phyloP scores from a whole-genome alignment of 2,329 filamentous ascomycete species.

The Penicillium sp. region DNA sequence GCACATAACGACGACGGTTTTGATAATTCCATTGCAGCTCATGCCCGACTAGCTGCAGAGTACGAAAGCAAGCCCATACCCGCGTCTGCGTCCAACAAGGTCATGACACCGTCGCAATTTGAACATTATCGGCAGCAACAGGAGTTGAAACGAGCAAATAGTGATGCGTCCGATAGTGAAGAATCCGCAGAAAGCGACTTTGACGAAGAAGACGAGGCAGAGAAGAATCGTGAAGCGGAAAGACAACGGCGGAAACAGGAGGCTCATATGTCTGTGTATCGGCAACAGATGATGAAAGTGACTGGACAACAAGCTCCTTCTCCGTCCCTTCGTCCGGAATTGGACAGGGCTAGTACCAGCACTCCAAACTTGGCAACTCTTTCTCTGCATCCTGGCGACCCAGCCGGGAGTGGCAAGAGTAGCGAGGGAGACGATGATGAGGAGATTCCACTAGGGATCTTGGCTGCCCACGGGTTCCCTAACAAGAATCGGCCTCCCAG shows the following conservation, averaged over 20 bases:
- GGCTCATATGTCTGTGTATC: slow-evolving; percentile 85
- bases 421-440: slow-evolving; percentile 76
- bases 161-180: slow-evolving; percentile 53
- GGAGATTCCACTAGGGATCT: slow-evolving; percentile 82
- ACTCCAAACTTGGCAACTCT: slow-evolving; percentile 62
- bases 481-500: slow-evolving; percentile 76
- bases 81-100: slow-evolving; percentile 64
- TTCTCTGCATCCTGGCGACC: slow-evolving; percentile 42
- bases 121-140: slow-evolving; percentile 73
- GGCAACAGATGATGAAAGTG: slow-evolving; percentile 96
- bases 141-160: slow-evolving; percentile 70
- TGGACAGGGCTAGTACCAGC: slow-evolving; percentile 63
- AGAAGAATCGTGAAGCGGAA: slow-evolving; percentile 73
- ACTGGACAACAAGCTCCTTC: slow-evolving; percentile 71
- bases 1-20: slow-evolving; percentile 19
- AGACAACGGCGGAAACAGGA: slow-evolving; percentile 86
- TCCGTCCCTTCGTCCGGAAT: slow-evolving; percentile 57
- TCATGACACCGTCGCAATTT: slow-evolving; percentile 90
- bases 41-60: slow-evolving; percentile 52
- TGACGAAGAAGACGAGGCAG: slow-evolving; percentile 78
- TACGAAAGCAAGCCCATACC: slow-evolving; percentile 48
- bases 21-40: slow-evolving; percentile 45
- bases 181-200: slow-evolving; percentile 67
- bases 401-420: slow-evolving; percentile 45
- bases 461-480: slow-evolving; percentile 88